Evolutionary conservation across 2,329 filamentous ascomycete species (phyloP).

Genomic region (Talaromyces pinophilus): DNA sequence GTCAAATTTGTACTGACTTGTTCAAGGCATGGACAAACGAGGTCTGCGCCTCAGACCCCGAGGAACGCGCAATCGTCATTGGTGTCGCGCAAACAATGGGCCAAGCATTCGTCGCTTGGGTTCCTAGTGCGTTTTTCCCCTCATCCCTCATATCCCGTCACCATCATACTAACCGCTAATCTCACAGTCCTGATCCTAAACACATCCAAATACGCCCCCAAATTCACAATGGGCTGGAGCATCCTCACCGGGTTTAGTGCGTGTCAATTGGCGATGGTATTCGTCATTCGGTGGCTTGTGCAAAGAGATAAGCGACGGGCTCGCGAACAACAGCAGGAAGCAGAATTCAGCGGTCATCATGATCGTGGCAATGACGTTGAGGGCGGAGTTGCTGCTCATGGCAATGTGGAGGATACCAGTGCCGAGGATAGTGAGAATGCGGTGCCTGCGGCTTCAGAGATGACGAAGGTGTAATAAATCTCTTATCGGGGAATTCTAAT

Average conservation of each 20-base stretch:
- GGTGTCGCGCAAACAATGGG: constrained; percentile 27
- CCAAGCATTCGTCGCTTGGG: constrained; percentile 28
- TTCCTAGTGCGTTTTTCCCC: constrained; percentile 21
- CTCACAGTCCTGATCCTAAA: constrained; percentile 25
- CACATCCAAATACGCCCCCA: constrained; percentile 27
- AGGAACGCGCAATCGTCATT: constrained; percentile 29
- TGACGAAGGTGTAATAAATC: constrained; percentile 7
- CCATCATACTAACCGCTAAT: neutral
- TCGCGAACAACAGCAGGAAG: neutral
- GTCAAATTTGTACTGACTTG: neutral
- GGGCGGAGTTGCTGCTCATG: neutral
- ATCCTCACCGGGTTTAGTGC: constrained; percentile 26
- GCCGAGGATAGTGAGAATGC: neutral
- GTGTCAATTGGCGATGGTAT: constrained; percentile 26
- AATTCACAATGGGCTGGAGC: constrained; percentile 27
- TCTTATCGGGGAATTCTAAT: neutral
- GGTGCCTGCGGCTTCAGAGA: neutral
- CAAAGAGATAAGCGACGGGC: constrained; percentile 21
- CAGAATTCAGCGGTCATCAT: neutral
- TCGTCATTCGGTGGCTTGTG: constrained; percentile 25
- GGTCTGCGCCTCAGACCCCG: constrained; percentile 29
- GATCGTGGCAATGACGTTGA: neutral
- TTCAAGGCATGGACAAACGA: constrained; percentile 25
- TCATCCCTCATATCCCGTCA: neutral
- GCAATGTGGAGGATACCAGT: neutral